Percentiles rank a stretch among this genome's conserved stretches.
Evolutionary conservation across 1,284 basidiomycete species (phyloP).

Genomic region (Sporisorium sorghi): DNA sequence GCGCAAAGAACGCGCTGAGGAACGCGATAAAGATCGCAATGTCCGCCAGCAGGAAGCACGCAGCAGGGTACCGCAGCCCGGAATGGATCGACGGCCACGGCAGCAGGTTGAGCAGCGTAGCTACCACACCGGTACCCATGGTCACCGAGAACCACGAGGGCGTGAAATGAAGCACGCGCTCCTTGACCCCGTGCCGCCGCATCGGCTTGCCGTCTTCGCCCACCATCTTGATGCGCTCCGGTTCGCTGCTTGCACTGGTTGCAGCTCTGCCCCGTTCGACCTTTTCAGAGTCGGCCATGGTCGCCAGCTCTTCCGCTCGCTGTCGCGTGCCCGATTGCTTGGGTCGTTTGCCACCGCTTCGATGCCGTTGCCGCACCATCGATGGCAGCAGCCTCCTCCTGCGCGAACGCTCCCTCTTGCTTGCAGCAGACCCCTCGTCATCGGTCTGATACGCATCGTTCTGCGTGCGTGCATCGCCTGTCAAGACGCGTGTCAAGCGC

Average conservation of each 20-base stretch:
- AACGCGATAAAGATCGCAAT: slow-evolving; percentile 75
- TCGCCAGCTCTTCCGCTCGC: slow-evolving; percentile 34
- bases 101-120: slow-evolving; percentile 71
- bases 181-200: slow-evolving; percentile 39
- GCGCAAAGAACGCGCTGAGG: slow-evolving; percentile 68
- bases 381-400: slow-evolving; percentile 9
- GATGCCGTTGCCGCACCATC: slow-evolving; percentile 15
- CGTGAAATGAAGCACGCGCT: slow-evolving; percentile 54
- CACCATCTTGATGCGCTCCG: slow-evolving; percentile 36
- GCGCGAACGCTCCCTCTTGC: slow-evolving; percentile 4
- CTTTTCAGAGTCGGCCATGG: slow-evolving; percentile 46
- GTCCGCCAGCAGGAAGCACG: slow-evolving; percentile 70
- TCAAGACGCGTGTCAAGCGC: slow-evolving; percentile 34
- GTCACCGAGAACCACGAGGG: slow-evolving; percentile 59
- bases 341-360: background rate
- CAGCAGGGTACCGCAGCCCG: no score
- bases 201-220: slow-evolving; percentile 49
- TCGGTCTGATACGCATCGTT: background rate
- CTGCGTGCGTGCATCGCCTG: slow-evolving; percentile 18
- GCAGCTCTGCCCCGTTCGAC: background rate
- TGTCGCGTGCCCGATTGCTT: slow-evolving; percentile 23
- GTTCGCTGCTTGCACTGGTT: slow-evolving; percentile 15
- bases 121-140: slow-evolving; percentile 72
- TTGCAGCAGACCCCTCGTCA: background rate
- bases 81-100: no score